These are phyloP conservation scores for Ascoidea rubescens DNA, from an alignment of 805 yeast genomes.

Conservation along the genomic window DNA sequence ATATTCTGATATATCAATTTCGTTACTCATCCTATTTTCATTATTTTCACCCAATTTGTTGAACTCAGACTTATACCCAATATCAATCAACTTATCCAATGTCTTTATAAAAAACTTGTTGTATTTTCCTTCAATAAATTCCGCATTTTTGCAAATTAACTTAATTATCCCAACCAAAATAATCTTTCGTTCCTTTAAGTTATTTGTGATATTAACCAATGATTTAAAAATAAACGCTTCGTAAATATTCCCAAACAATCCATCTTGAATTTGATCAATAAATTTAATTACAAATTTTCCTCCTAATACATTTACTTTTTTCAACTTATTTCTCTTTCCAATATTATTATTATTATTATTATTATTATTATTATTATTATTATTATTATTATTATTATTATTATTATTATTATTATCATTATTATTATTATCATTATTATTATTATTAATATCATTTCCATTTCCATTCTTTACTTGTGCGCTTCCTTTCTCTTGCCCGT, in stretches of 20 bases:
- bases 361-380: conserved; percentile 3
- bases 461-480: too few species aligned
- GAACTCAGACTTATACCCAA: conserved; percentile 18
- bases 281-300: conserved; percentile 45
- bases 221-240: conserved; percentile 37
- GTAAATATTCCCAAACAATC: conserved; percentile 37
- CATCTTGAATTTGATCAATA: conserved; percentile 60
- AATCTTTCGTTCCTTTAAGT: conserved; percentile 40
- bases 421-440: too few species aligned
- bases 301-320: conserved; percentile 21
- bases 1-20: conserved; percentile 52
- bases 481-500: too few species aligned
- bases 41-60: conserved; percentile 22
- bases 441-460: conserved; percentile 4
- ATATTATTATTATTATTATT: too few species aligned
- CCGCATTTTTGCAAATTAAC: conserved; percentile 19
- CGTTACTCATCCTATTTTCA: conserved; percentile 19
- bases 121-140: conserved; percentile 26
- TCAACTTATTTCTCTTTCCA: conserved; percentile 1
- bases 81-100: conserved; percentile 27
- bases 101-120: conserved; percentile 26
- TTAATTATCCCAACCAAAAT: conserved; percentile 35
- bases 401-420: too few species aligned
- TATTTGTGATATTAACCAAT: conserved; percentile 24
- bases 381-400: too few species aligned